Percentiles rank a stretch among this genome's conserved stretches.
Evolutionary conservation across 2,329 filamentous ascomycete genomes (phyloP).

Genomic region (Cladosporium sp.): DNA sequence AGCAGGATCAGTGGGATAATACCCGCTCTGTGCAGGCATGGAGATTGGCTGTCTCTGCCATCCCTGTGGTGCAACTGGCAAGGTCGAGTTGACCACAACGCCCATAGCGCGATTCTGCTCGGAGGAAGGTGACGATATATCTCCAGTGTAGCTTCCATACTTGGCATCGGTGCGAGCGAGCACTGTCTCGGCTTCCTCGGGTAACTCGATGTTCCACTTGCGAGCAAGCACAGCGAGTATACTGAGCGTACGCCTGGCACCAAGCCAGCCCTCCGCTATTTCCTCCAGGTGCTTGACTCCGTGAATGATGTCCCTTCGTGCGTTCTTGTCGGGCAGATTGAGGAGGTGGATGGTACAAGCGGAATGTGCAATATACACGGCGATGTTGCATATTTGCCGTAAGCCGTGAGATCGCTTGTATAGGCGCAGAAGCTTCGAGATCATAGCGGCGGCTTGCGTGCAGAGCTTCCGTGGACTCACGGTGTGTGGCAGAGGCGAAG

Average conservation of each 20-base stretch:
- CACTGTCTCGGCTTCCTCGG: conserved; percentile 76
- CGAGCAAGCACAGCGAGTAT: conserved; percentile 81
- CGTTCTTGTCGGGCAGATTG: conserved; percentile 89
- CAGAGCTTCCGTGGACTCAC: conserved; percentile 90
- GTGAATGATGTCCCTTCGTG: conserved; percentile 84
- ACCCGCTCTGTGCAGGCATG: neutral
- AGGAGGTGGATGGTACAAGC: conserved; percentile 93
- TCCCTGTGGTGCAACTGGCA: neutral
- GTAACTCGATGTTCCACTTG: conserved; percentile 88
- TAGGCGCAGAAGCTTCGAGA: conserved; percentile 90
- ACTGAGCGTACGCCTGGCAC: conserved; percentile 78
- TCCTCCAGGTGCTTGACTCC: conserved; percentile 91
- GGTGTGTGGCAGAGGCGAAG: conserved; percentile 80
- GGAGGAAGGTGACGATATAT: conserved; percentile 58
- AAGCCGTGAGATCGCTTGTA: conserved; percentile 92
- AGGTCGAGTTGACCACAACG: neutral
- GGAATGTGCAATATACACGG: conserved; percentile 91
- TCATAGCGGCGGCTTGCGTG: conserved; percentile 82
- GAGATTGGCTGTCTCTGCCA: conserved; percentile 6
- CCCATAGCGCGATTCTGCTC: conserved; percentile 11
- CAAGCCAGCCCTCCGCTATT: conserved; percentile 92
- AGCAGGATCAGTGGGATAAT: neutral
- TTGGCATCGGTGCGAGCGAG: conserved; percentile 77
- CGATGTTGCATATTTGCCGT: conserved; percentile 93
- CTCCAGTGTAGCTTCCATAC: conserved; percentile 70